Evolutionary conservation across 257 asterid species (phyloP).

Genomic region (Coffea canephora): DNA sequence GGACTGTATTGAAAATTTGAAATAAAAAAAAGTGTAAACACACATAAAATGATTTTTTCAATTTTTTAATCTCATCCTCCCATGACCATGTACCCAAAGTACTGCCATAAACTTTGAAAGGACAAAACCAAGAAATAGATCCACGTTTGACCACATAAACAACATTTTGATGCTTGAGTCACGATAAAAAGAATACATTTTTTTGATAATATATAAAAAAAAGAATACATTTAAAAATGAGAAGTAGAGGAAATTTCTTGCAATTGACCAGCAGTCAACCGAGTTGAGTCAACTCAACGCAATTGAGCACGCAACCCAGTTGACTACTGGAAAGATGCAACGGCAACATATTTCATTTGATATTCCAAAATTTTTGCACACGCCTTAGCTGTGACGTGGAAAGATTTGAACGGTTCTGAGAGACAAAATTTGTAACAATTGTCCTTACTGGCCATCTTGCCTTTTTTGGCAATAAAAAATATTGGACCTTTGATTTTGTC

Average conservation of each 20-base stretch:
- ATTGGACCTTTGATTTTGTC: too few species aligned
- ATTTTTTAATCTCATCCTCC: background rate
- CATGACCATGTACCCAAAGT: background rate
- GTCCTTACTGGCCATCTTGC: too few species aligned
- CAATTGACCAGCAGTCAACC: background rate
- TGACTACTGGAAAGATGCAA: constrained; percentile 14
- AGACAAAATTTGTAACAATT: too few species aligned
- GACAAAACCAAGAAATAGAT: background rate
- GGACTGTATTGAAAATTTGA: background rate
- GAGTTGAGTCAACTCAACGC: background rate
- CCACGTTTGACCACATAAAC: background rate
- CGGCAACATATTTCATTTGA: constrained; percentile 42
- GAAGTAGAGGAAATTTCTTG: background rate
- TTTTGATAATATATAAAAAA: too few species aligned
- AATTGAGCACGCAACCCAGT: background rate
- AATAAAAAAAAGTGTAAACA: background rate
- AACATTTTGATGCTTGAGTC: background rate
- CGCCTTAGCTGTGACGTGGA: too few species aligned
- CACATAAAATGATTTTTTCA: background rate
- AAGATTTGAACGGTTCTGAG: too few species aligned
- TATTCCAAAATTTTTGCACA: constrained; percentile 27
- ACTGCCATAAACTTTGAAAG: background rate
- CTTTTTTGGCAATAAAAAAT: too few species aligned
- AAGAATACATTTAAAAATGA: background rate
- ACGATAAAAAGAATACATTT: background rate